Evolutionary conservation across 2,329 filamentous ascomycete species (phyloP), one percentile per base, ranked within the genome.

Genomic region (Colletotrichum sp.): DNA sequence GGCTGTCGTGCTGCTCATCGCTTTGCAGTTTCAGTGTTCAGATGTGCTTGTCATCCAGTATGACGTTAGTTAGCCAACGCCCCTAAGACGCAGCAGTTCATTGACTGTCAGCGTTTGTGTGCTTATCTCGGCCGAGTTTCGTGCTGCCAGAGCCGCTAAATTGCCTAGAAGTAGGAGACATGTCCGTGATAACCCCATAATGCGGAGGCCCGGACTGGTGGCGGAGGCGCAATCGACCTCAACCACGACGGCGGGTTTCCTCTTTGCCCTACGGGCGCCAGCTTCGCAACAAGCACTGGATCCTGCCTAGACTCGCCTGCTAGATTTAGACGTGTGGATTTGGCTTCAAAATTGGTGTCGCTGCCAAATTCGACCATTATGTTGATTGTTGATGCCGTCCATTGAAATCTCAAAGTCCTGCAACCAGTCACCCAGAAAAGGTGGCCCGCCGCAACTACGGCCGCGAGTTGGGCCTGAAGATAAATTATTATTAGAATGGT

Each of bases 231-330:
- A 6, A 60, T 52, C 28, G 34, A 57, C 57, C 34, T 64, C 26
- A 60, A 76, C 64, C 64, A 34, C 24, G 64, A 68, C 65, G 73
- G 70, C 24, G 70, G 70, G 64, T 57, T 60, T 76, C 28, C n/a
- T 24, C 59, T 65, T 39, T n/a, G 64, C 70, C 70, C 59, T 57
- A 59, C 18, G 24, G 16, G 32, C 57, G 21, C 64, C 44, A 49
- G 28, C 24, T 52, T 73, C 63, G 72, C 72, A 68, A 64, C 16
- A 32, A 21, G 44, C 26, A 59, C 70, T 59, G 30, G 1, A 73
- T 68, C 49, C 8, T 39, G 65, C 36, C 63, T 76, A 76, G 73
- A 16, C 39, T 26, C 30, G 52, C 6, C 30, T 15, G 16, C 55
- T 36, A 49, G 63, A 9, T 9, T 12, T 6, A 57, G 36, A 26